Evolutionary conservation across 164 flowering plant genomes (phyloP).

Genomic region (Macadamia tetraphylla): DNA sequence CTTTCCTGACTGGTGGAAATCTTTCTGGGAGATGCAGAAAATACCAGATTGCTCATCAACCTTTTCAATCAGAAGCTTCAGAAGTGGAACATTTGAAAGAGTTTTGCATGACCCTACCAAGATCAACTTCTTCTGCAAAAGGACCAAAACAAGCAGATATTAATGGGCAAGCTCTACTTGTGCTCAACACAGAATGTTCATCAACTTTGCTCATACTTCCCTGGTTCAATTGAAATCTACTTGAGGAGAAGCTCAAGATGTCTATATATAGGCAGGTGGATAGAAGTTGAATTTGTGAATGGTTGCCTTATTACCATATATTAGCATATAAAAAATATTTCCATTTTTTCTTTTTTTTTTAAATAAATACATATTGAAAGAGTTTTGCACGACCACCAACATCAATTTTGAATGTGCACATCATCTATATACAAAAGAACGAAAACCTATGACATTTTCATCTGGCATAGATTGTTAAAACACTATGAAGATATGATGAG

Average conservation of each 20-base stretch:
- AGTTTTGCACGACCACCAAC: too few relatives aligned
- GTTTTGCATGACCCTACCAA: conserved; percentile 92
- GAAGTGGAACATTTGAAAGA: conserved; percentile 76
- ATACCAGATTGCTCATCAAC: conserved; percentile 75
- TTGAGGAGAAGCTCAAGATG: too few relatives aligned
- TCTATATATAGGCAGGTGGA: too few relatives aligned
- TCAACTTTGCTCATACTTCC: too few relatives aligned
- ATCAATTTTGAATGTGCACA: not conserved
- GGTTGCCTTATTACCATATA: too few relatives aligned
- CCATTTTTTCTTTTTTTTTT: too few relatives aligned
- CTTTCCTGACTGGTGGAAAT: conserved; percentile 29
- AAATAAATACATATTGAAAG: too few relatives aligned
- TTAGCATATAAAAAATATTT: too few relatives aligned
- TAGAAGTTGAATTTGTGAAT: too few relatives aligned
- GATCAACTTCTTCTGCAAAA: conserved; percentile 82
- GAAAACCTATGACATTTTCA: not conserved
- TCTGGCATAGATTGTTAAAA: not conserved
- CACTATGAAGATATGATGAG: not conserved
- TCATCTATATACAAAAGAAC: not conserved
- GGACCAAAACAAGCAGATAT: not conserved
- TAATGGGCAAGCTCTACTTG: not conserved
- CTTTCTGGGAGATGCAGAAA: conserved; percentile 40
- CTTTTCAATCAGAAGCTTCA: conserved; percentile 82
- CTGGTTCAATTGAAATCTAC: too few relatives aligned
- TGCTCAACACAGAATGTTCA: too few relatives aligned